These are phyloP conservation scores for Lentinula edodes DNA, from an alignment of 768 basidiomycete genomes.

Conservation along the genomic window DNA sequence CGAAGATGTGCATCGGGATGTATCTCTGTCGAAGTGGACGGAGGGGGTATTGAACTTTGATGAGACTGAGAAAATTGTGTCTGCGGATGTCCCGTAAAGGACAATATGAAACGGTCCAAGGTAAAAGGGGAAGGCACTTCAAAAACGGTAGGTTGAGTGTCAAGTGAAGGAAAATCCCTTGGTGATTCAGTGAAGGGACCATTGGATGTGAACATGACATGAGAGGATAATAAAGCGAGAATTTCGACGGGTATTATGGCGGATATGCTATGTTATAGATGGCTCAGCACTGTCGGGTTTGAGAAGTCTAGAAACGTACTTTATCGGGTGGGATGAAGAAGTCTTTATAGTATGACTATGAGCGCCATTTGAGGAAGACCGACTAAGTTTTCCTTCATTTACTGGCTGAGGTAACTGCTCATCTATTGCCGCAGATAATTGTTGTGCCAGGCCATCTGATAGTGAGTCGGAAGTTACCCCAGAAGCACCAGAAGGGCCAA, in stretches of 20 bases:
- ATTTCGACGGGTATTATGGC: conserved; percentile 56
- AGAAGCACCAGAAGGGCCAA: conserved; percentile 23
- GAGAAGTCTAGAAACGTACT: conserved; percentile 34
- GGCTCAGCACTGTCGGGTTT: not conserved
- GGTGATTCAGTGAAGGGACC: not conserved
- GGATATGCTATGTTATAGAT: conserved; percentile 44
- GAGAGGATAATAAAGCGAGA: conserved; percentile 46
- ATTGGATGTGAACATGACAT: conserved; percentile 26
- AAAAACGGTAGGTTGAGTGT: conserved; percentile 35
- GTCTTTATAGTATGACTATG: conserved; percentile 46
- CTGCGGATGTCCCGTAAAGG: not conserved
- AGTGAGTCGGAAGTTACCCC: conserved; percentile 10
- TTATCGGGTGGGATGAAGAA: conserved; percentile 78
- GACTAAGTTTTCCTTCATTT: not conserved
- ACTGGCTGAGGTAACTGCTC: conserved; percentile 23
- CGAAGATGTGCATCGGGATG: conserved; percentile 13
- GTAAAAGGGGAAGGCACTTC: conserved; percentile 38
- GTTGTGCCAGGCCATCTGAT: conserved; percentile 31
- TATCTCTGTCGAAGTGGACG: conserved; percentile 14
- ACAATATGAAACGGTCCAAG: conserved; percentile 32
- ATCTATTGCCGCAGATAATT: conserved; percentile 51
- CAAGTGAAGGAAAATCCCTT: not conserved
- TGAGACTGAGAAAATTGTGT: conserved; percentile 5
- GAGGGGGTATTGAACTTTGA: conserved; percentile 14
- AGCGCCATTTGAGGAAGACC: not conserved